Base-by-base conservation (phyloP, 768 basidiomycete genomes). In the Multifurca ochricompacta region DNA sequence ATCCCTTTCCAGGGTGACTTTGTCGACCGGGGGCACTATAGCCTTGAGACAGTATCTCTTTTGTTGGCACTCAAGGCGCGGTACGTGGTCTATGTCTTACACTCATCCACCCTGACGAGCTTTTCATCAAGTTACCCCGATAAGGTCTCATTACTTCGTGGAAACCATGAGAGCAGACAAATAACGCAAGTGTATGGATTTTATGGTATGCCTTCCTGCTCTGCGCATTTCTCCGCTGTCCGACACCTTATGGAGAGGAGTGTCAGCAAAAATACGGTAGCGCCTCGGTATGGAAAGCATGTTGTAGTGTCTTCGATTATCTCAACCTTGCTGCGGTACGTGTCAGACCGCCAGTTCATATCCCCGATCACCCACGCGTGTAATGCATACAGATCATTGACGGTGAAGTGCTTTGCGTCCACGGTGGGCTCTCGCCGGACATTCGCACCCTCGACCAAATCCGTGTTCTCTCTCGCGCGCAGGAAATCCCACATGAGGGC, bases 121-220 rank as follows among this genome's bases (percentile, higher is more conserved):
- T 47, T 39, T 41, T 52, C 23, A 41, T 35, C 11, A 64, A 92
- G 91, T 66, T 95, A 94, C 68, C 94, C 95, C 14, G 91, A 96
- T 69, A 82, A 82, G 63, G 88, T 98, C 52, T 94, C 91, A 2
- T 73, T 97, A 2, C 76, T 98, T 13, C 79, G 95, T 30, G 94
- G 95, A 35, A 98, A 98, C 69, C 95, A 98, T 67, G 95, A 97
- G 69, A 93, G 90, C 63, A 74, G 95, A 59, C 95, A 98, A 69
- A 98, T 98, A 62, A 98, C 95, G 4, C 95, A 98, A 64, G 95
- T 93, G 2, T 97, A 97, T 56, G 95, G 94, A n/a, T 97, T 96
- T 68, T 97, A 96, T 66, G 93, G 93, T 93, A 53, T 58, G 82
- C 51, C 27, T 9, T 46, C 25, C 18, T 7, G 10, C 10, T 42